A percentile compares a stretch with the other conserved stretches of the same genome.
These are phyloP conservation scores for Boletus mariae DNA, from an alignment of 1,284 basidiomycete species.

Conservation along the genomic window DNA sequence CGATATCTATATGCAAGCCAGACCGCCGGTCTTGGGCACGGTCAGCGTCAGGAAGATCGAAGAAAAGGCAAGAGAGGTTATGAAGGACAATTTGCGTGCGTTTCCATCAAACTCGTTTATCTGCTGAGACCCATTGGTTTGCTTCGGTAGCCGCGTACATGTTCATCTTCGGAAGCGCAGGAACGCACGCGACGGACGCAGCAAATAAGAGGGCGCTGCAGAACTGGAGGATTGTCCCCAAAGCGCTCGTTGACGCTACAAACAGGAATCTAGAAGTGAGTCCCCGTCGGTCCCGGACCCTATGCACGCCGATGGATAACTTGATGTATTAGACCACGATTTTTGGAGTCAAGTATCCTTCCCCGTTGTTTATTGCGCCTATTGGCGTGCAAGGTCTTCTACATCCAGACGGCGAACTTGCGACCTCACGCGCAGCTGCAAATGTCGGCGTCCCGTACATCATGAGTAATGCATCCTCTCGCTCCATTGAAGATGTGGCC, in stretches of 20 bases:
- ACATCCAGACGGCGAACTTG: conserved; percentile 54
- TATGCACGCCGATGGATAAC: neutral
- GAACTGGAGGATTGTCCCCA: conserved; percentile 52
- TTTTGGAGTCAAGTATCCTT: conserved; percentile 47
- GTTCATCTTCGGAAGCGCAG: conserved; percentile 50
- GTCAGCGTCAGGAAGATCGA: conserved; percentile 50
- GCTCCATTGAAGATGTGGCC: conserved; percentile 40
- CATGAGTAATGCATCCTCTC: conserved; percentile 42
- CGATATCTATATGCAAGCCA: conserved; percentile 37
- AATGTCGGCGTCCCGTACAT: conserved; percentile 47
- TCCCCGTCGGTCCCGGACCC: neutral
- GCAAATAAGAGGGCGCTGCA: conserved; percentile 43
- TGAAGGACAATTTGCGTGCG: conserved; percentile 45
- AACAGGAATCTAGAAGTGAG: neutral
- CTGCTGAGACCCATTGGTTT: neutral
- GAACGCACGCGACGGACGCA: conserved; percentile 39
- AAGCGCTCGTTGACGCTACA: conserved; percentile 55
- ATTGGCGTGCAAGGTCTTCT: conserved; percentile 58
- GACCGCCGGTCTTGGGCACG: conserved; percentile 46
- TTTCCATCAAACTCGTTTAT: neutral
- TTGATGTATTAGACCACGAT: conserved; percentile 37
- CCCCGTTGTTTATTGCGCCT: conserved; percentile 52
- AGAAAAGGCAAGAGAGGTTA: conserved; percentile 44
- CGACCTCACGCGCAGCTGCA: conserved; percentile 49
- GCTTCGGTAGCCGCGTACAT: conserved; percentile 39